These are phyloP conservation scores for Cladosporium sp. DNA, from an alignment of 2,329 filamentous ascomycete species.

Conservation along the genomic window DNA sequence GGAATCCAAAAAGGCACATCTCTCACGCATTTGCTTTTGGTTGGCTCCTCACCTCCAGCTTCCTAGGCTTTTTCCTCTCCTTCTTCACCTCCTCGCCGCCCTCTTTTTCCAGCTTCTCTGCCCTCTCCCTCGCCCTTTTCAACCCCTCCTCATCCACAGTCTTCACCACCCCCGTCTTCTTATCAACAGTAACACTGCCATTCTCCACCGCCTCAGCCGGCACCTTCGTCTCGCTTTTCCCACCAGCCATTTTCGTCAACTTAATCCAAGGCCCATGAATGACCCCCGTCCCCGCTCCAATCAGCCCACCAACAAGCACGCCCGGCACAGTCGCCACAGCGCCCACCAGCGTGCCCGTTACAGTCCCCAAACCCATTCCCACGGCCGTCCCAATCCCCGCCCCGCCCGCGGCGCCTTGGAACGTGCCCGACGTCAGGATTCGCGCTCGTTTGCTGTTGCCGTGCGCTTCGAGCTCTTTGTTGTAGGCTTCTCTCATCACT, in stretches of 20 bases:
- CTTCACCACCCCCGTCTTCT: slow-evolving; percentile 1
- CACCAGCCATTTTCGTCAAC: slow-evolving; percentile 23
- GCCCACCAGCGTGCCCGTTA: slow-evolving; percentile 39
- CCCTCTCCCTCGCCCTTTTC: slow-evolving; percentile 4
- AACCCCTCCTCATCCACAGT: slow-evolving; percentile 3
- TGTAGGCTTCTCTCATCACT: slow-evolving; percentile 28
- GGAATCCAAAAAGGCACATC: not conserved
- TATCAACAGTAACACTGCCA: slow-evolving; percentile 10
- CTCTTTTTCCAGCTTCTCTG: not conserved
- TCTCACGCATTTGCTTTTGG: not conserved
- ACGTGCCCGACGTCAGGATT: slow-evolving; percentile 31
- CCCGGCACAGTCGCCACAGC: slow-evolving; percentile 37
- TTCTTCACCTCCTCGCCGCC: not conserved
- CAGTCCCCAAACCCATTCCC: slow-evolving; percentile 38
- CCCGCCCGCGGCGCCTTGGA: slow-evolving; percentile 39
- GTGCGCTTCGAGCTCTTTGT: slow-evolving; percentile 29
- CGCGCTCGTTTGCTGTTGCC: slow-evolving; percentile 25
- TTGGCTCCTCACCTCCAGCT: slow-evolving; percentile 7
- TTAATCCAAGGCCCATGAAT: slow-evolving; percentile 43
- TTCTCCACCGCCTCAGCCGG: slow-evolving; percentile 8
- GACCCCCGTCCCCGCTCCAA: slow-evolving; percentile 38
- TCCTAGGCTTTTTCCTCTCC: slow-evolving; percentile 11
- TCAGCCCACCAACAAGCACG: slow-evolving; percentile 37
- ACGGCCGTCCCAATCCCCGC: slow-evolving; percentile 41
- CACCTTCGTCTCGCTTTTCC: slow-evolving; percentile 14